Evolutionary conservation across 2,329 filamentous ascomycete genomes (phyloP), one percentile per base, ranked within the genome.

Genomic region (Stemphylium vesicarium): DNA sequence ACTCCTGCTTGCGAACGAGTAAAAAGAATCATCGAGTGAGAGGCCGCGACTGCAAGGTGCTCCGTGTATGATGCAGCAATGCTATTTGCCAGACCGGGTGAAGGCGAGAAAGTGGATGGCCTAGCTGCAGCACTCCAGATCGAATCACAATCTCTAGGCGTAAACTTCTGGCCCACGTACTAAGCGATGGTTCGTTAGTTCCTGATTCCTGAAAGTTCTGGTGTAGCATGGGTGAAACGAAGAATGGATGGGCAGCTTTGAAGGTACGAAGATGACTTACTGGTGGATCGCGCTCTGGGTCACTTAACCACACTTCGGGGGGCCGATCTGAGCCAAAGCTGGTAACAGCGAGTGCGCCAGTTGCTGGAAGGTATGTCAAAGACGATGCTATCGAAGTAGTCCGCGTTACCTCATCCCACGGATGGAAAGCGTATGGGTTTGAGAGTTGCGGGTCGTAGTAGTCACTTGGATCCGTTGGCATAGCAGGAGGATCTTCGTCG

Each of bases 1-100:
- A 45, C 40, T 32, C 64, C 69, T 18, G 53, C 36, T 31, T 50
- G 49, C 2, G 57, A 57, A 20, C 69, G 61, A 1, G 59, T 65
- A 31, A 70, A 66, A 6, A 74, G 44, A 2, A 68, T 53, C 6
- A 75, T 49, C 2, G 63, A 62, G 9, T 46, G 60, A 2, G 66
- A 70, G 10, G 66, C 70, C 8, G 68, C 75, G 26, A 72, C 62
- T 12, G 69, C 75, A 22, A 77, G 55, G n/a, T 60, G 58, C 31
- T 75, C 72, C 1, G 60, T 62, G 1, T 62, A 47, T 15, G 57
- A 49, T n/a, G 60, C 62, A 38, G 69, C 58, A 4, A 68, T 43
- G 22, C 38, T 66, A 32, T 59, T 61, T 15, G 47, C 47, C 15
- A 51, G 41, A 18, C 36, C 42, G 13, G 50, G 42, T 43, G 48